Evolutionary conservation across 768 basidiomycete genomes (phyloP).

Genomic region (Rhizopogon sp.): DNA sequence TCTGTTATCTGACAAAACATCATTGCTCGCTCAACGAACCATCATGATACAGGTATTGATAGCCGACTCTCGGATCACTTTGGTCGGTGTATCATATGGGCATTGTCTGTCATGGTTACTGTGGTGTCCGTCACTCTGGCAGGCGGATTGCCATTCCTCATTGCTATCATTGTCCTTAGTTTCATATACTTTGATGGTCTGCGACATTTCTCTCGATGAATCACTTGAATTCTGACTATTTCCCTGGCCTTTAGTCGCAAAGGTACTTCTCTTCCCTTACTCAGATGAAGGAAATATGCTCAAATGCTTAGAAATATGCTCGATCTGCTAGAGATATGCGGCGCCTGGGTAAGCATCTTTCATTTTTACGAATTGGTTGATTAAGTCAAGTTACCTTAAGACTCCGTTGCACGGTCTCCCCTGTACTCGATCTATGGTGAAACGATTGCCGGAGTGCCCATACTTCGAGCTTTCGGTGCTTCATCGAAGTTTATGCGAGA

Average conservation of each 20-base stretch:
- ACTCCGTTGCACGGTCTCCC: constrained; percentile 45
- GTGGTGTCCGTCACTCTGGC: constrained; percentile 71
- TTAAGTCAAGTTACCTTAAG: constrained; percentile 16
- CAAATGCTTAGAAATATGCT: constrained; percentile 39
- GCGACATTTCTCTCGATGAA: constrained; percentile 10
- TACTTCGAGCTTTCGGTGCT: constrained; percentile 82
- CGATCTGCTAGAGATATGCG: constrained; percentile 88
- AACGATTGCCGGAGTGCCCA: constrained; percentile 46
- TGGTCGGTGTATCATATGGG: constrained; percentile 70
- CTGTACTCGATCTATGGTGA: constrained; percentile 44
- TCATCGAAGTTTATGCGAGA: constrained; percentile 82
- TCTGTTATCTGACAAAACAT: constrained; percentile 1
- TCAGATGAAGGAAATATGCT: constrained; percentile 27
- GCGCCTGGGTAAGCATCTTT: constrained; percentile 51
- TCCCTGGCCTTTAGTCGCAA: constrained; percentile 25
- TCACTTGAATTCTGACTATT: constrained; percentile 4
- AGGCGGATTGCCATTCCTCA: constrained; percentile 72
- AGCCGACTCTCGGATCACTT: constrained; percentile 82
- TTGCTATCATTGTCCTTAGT: constrained; percentile 53
- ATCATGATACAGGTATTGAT: constrained; percentile 56
- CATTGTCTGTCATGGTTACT: constrained; percentile 65
- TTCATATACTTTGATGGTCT: constrained; percentile 68
- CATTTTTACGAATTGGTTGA: not conserved
- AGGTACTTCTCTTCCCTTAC: constrained; percentile 17
- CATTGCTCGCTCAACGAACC: constrained; percentile 7